phyloP scores from a whole-genome alignment of 2,329 filamentous ascomycete species.

The Pseudopithomyces chartarum region DNA sequence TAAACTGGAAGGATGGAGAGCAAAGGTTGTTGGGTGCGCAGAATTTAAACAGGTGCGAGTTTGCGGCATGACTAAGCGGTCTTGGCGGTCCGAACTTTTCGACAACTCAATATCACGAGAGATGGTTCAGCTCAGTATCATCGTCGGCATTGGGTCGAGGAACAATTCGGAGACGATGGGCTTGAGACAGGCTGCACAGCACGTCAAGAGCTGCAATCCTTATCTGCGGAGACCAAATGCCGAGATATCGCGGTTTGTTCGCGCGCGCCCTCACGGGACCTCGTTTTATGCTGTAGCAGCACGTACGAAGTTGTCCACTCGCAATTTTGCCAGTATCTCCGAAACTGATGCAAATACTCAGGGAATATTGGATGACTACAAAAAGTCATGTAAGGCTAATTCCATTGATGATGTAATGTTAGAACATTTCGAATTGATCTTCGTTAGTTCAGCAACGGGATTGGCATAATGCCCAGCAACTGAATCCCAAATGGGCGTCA shows the following conservation, averaged over 20 bases:
- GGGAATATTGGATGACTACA: slow-evolving; percentile 36
- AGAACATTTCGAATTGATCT: slow-evolving; percentile 10
- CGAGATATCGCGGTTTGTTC: slow-evolving; percentile 40
- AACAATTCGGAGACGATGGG: slow-evolving; percentile 23
- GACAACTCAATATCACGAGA: slow-evolving; percentile 3
- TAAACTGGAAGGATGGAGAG: slow-evolving; percentile 99
- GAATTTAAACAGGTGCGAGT: slow-evolving; percentile 40
- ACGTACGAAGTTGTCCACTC: slow-evolving; percentile 15
- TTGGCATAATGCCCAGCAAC: slow-evolving; percentile 46
- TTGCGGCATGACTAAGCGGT: slow-evolving; percentile 33
- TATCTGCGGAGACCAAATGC: slow-evolving; percentile 36
- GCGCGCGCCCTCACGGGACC: slow-evolving; percentile 37
- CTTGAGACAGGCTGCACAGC: slow-evolving; percentile 22
- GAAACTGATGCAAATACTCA: slow-evolving; percentile 23
- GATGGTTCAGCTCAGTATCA: background rate
- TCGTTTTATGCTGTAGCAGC: slow-evolving; percentile 12
- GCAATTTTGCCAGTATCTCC: slow-evolving; percentile 18
- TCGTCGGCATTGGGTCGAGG: background rate
- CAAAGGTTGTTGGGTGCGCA: slow-evolving; percentile 32
- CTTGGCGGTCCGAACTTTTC: slow-evolving; percentile 21
- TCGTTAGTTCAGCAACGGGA: slow-evolving; percentile 15
- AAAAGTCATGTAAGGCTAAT: slow-evolving; percentile 30
- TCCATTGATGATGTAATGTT: background rate
- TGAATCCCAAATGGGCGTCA: slow-evolving; percentile 10
- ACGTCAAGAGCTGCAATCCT: slow-evolving; percentile 15